Base-by-base conservation (phyloP, 164 flowering plant species). In the Annona squamosa region DNA sequence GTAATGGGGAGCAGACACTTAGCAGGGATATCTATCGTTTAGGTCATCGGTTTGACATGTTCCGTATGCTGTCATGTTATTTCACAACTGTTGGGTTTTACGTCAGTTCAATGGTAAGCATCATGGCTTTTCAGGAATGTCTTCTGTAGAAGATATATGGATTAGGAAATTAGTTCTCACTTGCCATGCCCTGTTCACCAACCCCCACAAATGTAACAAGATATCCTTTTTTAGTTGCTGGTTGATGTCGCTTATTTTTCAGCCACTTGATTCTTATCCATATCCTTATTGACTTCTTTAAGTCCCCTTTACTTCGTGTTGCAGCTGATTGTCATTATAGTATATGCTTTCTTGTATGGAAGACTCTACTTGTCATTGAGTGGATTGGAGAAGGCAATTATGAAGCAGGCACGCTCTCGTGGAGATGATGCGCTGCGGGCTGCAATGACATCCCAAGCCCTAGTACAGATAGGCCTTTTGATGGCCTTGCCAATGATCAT, bases 11-110 rank as follows among this genome's bases (percentile, higher is more conserved):
- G 83, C 99, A 96, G 88, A 85, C 84, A 61, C 91, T 96, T 48
- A 96, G 99, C 84, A 81, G 98, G 77, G 99, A 96, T 72, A 82
- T 96, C 71, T 96, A 96, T 75, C 86, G 97, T 57, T 71, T 96
- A 65, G 98, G 99, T 4, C 99, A 92, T 77, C 92, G 98, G 26
- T 96, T 96, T 77, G 99, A 96, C 86, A 87, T 96, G 79, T 96
- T 96, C 84, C 94, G 98, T 73, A 93, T 96, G 99, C 80, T 96
- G 63, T 96, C 99, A 42, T 90, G 90, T 70, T 96, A 90, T 74
- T 93, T 85, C 70, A 93, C 99, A 4, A 93, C 98, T 1, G 82
- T 87, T 44, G 99, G 98, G 41, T 91, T 92, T 78, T 96, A 96
- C 68, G 74, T 89, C 84, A 93, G 97, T 82, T 79, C 98, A 71